These are phyloP conservation scores for Candida albicans DNA, from an alignment of 1,139 yeast genomes.

Conservation along the genomic window DNA sequence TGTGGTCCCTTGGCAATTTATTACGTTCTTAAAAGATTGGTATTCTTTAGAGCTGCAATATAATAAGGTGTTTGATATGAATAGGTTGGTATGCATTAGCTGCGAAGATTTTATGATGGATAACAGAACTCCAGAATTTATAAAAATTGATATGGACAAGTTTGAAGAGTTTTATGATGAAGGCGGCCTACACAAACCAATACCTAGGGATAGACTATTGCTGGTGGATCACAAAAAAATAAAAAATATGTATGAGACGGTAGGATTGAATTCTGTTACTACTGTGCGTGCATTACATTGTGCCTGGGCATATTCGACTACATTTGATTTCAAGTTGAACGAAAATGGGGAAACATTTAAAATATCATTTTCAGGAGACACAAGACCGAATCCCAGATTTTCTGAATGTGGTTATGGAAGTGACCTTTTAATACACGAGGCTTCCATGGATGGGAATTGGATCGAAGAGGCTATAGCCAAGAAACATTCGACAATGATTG, in stretches of 20 bases:
- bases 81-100: slow-evolving; percentile 55
- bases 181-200: slow-evolving; percentile 15
- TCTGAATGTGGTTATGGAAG: slow-evolving; percentile 67
- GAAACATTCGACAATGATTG: slow-evolving; percentile 87
- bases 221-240: slow-evolving; percentile 20
- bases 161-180: slow-evolving; percentile 34
- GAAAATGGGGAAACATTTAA: slow-evolving; percentile 44
- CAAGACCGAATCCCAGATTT: slow-evolving; percentile 69
- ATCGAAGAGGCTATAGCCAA: slow-evolving; percentile 80
- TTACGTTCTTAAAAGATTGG: slow-evolving; percentile 73
- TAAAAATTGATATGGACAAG: slow-evolving; percentile 29
- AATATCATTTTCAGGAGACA: slow-evolving; percentile 91
- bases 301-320: slow-evolving; percentile 74
- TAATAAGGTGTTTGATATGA: slow-evolving; percentile 31
- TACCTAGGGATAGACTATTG: slow-evolving; percentile 22
- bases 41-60: slow-evolving; percentile 48
- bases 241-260: slow-evolving; percentile 23
- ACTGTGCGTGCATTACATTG: slow-evolving; percentile 86
- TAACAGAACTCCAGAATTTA: slow-evolving; percentile 26
- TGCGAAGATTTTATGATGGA: slow-evolving; percentile 59
- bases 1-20: slow-evolving; percentile 75
- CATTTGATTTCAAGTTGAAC: slow-evolving; percentile 49
- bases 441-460: slow-evolving; percentile 81
- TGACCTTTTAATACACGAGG: slow-evolving; percentile 86
- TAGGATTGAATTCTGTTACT: slow-evolving; percentile 35